Base-by-base conservation (phyloP, 371 early-diverging fungal genomes). In the Mucor indicus region DNA sequence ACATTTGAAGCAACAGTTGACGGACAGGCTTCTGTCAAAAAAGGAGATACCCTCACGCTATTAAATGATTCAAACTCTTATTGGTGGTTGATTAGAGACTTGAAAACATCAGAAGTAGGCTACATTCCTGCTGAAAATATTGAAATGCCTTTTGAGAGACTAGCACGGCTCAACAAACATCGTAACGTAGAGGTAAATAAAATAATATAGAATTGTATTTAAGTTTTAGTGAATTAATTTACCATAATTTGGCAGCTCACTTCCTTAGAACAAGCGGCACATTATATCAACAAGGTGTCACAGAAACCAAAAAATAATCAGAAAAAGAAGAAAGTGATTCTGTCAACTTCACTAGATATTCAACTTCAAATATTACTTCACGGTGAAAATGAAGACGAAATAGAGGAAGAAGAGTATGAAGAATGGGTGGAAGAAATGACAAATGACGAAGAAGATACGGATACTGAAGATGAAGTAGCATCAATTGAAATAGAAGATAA, bases 101-200 rank as follows among this genome's bases (percentile, higher is more conserved):
- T 90, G 19, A 86, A 87, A 54, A 84, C 83, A 15, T 83, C 79
- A 23, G 87, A 89, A 64, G 88, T 93, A 46, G 96, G 96, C 2
- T 95, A 94, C 55, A 90, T 95, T 33, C 96, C 95, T 4, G 95
- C 95, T 4, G 94, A 93, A 56, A 93, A 91, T 60, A 84, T 95
- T 42, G 95, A 95, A 25, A 92, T 93, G 3, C 91, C 92, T 9
- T 83, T 76, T 51, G 94, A 94, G 53, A 80, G 91, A 38, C 67
- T 93, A 30, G 96, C 96, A 7, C 80, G 96, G 21, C 72, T 97
- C 35, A 95, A 97, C 64, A 86, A 85, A 40, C 81, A 87, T 60
- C 79, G 84, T 25, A 95, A 94, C 53, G 73, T 88, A 23, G 74
- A 65, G 55, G 66, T 65, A 49, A 48, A n/a, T 38, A 17, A 13